Conservation (phyloP, 176 grass and related monocot species). For the Microstegium vimineum region DNA sequence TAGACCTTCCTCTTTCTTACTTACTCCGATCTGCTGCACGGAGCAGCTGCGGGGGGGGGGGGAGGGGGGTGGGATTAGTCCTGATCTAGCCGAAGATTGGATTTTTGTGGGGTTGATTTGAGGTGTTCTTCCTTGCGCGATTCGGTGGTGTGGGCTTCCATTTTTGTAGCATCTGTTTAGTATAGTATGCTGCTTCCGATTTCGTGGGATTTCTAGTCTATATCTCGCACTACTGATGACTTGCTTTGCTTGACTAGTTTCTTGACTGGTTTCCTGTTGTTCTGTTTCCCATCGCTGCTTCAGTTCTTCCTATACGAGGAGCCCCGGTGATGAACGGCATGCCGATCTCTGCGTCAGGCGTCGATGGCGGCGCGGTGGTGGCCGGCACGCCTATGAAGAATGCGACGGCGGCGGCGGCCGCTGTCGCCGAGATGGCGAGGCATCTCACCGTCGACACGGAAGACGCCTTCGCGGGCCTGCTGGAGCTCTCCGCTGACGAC, state of each 20-base stretch:
- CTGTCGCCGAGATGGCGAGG: conserved; percentile 42
- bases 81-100: conserved; percentile 21
- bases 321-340: conserved; percentile 38
- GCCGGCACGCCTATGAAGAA: conserved; percentile 32
- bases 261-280: conserved; percentile 37
- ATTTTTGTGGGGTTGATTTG: not conserved
- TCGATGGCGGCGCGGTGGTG: not conserved
- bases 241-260: conserved; percentile 41
- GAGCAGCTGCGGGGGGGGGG: too few relatives aligned
- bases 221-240: conserved; percentile 20
- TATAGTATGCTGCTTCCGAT: conserved; percentile 4
- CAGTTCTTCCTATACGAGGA: conserved; percentile 43
- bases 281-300: not conserved
- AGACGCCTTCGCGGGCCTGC: conserved; percentile 46
- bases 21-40: too few relatives aligned
- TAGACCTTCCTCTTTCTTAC: not conserved
- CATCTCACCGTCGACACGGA: conserved; percentile 58
- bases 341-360: conserved; percentile 34
- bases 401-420: conserved; percentile 21
- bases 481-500: conserved; percentile 71
- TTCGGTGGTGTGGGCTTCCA: conserved; percentile 12
- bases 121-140: not conserved
- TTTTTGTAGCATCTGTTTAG: not conserved
- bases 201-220: conserved; percentile 27
- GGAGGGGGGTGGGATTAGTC: too few relatives aligned